Conservation (phyloP, 1,139 yeast genomes). For the Komagataea norvegica region DNA sequence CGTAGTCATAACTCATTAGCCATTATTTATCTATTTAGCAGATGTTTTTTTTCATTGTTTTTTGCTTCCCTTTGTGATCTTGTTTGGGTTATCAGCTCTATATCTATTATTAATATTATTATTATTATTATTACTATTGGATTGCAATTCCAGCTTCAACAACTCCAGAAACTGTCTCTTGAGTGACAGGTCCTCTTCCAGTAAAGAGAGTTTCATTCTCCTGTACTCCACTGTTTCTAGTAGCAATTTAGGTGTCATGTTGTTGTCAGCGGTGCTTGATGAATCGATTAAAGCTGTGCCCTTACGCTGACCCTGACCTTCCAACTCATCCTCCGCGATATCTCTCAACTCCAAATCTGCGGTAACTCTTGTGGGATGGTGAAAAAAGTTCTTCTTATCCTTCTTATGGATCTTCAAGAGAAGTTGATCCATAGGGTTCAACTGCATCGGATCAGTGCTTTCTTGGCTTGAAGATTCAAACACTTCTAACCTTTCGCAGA, state of each 20-base stretch:
- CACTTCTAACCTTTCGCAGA: conserved; percentile 1
- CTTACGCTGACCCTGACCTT: neutral
- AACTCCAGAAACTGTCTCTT: conserved; percentile 3
- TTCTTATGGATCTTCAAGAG: conserved; percentile 3
- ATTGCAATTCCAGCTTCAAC: conserved; percentile 2
- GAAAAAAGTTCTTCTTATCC: conserved; percentile 2
- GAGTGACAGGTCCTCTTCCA: conserved; percentile 1
- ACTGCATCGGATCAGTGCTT: neutral
- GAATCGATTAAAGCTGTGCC: conserved; percentile 1
- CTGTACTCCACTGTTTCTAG: neutral
- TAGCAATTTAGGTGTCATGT: neutral
- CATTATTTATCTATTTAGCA: neutral
- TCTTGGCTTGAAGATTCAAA: neutral
- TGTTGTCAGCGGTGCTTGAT: neutral
- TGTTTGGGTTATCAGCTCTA: conserved; percentile 1
- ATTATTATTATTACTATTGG: too few relatives aligned
- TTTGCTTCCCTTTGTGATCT: neutral
- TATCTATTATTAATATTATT: neutral
- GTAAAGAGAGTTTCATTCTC: conserved; percentile 1
- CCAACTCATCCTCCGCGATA: neutral
- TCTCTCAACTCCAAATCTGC: neutral
- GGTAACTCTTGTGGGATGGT: conserved; percentile 1
- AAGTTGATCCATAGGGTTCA: neutral
- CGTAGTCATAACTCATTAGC: neutral
- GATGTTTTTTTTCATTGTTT: neutral